Evolutionary conservation across 2,329 filamentous ascomycete species (phyloP).

Genomic region (Incumbomyces delicatus): DNA sequence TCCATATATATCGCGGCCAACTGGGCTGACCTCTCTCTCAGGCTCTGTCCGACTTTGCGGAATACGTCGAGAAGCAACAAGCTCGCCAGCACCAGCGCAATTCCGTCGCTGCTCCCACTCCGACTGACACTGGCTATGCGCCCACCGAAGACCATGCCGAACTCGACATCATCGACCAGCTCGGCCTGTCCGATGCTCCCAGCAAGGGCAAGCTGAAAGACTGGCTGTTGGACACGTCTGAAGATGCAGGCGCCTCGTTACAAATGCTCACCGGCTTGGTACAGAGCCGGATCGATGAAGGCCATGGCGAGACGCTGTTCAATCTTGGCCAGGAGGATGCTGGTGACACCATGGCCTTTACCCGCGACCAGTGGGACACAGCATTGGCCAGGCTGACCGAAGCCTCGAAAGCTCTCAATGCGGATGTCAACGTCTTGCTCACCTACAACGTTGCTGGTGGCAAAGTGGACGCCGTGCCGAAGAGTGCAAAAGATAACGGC

Average conservation of each 20-base stretch:
- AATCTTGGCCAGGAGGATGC: conserved; percentile 87
- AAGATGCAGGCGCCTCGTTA: conserved; percentile 49
- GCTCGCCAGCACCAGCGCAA: conserved; percentile 36
- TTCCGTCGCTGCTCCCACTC: conserved; percentile 29
- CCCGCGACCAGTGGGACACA: conserved; percentile 61
- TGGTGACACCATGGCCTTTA: conserved; percentile 73
- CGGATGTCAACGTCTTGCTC: conserved; percentile 71
- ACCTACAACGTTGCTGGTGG: conserved; percentile 86
- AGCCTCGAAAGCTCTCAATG: conserved; percentile 55
- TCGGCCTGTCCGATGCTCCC: conserved; percentile 61
- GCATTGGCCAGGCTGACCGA: conserved; percentile 57
- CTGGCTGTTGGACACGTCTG: conserved; percentile 54
- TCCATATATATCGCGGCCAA: not conserved
- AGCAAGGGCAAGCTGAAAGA: conserved; percentile 62
- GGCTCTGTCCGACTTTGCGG: conserved; percentile 91
- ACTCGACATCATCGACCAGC: conserved; percentile 76
- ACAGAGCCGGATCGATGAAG: conserved; percentile 63
- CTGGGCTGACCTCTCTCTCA: conserved; percentile 22
- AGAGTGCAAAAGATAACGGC: conserved; percentile 57
- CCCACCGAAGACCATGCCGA: conserved; percentile 66
- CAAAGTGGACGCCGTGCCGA: conserved; percentile 57
- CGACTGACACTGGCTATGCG: conserved; percentile 26
- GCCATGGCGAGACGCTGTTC: conserved; percentile 80
- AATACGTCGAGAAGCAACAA: conserved; percentile 94
- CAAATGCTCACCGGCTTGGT: conserved; percentile 57